Base-by-base conservation (phyloP, 495 filamentous ascomycete genomes). In the Trichoderma asperelloides region DNA sequence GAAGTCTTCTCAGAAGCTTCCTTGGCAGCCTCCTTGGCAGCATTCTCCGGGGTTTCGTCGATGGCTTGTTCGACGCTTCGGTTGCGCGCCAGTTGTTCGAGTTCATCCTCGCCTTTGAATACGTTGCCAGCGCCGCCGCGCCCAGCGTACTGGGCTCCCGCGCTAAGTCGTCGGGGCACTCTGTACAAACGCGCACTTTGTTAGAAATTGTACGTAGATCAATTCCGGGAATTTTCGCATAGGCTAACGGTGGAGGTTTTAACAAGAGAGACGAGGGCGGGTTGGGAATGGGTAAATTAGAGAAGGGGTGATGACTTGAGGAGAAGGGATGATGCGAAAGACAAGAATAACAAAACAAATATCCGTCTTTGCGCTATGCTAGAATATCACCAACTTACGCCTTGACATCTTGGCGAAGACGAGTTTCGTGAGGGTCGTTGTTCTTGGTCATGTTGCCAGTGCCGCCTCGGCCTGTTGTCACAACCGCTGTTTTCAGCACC, bases 351-450 rank as follows among this genome's bases (percentile, higher is more conserved):
- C n/a, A 37, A 37, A 0, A 37, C 5, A 37, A 37, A 7, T 7
- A 37, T 7, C 33, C 33, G 0, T 37, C 2, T 37, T 37, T 37
- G 33, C 33, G 9, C 5, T 37, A 37, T 37, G 33, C 33, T 37
- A 8, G 33, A 7, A 7, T 37, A 37, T 37, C 9, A 25, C 1
- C 33, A 41, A 75, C 81, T 69, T 77, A 82, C 79, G 86, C 80
- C 33, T 80, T 86, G 66, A 97, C 91, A 74, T 97, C 93, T 75
- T 97, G 93, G 41, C 86, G 88, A 60, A 84, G 81, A 65, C 93
- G 86, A 49, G 93, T 91, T 70, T 91, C 78, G 21, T 81, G 78
- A 3, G 87, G 86, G 68, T 92, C 88, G 65, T 84, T 84, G 70
- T 86, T 83, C 65, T 77, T 77, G 23, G 87, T 81, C 88, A 94